Percentiles rank a stretch among this genome's conserved stretches.
Conservation (phyloP, 768 basidiomycete species). For the Podaxis sp. region DNA sequence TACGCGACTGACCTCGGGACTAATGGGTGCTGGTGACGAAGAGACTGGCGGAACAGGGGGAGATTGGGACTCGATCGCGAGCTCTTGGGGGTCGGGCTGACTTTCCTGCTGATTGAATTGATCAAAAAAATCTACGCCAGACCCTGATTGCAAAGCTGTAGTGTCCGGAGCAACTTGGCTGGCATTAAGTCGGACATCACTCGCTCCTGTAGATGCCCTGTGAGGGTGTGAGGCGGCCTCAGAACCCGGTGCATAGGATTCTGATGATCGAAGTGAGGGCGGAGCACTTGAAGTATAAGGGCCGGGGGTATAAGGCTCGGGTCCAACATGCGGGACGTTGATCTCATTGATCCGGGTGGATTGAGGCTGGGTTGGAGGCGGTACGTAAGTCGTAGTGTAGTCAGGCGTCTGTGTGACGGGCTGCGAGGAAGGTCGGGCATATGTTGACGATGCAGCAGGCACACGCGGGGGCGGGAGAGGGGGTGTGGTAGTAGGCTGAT, state of each 20-base stretch:
- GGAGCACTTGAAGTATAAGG: background rate
- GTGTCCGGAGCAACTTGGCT: background rate
- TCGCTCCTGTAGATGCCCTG: background rate
- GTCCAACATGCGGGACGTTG: background rate
- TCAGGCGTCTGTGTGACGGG: background rate
- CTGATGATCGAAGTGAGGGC: background rate
- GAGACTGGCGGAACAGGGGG: background rate
- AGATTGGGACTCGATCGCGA: background rate
- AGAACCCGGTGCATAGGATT: background rate
- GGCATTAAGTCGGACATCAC: background rate
- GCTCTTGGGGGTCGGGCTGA: background rate
- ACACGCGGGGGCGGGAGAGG: conserved; percentile 5
- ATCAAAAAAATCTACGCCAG: background rate
- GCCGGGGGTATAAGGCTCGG: background rate
- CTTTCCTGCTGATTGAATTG: background rate
- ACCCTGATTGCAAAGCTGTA: background rate
- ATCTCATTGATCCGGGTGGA: background rate
- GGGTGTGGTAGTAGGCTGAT: conserved; percentile 15
- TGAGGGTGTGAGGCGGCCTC: background rate
- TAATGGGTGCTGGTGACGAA: background rate
- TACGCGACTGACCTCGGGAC: background rate
- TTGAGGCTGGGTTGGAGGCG: background rate
- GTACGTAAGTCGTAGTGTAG: background rate
- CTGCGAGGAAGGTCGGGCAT: background rate
- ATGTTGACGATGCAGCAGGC: background rate